A percentile compares a stretch with the other conserved stretches of the same genome.
These are phyloP conservation scores for Hylodesmum podocarpum DNA, from an alignment of 306 rosid genomes.

Conservation along the genomic window DNA sequence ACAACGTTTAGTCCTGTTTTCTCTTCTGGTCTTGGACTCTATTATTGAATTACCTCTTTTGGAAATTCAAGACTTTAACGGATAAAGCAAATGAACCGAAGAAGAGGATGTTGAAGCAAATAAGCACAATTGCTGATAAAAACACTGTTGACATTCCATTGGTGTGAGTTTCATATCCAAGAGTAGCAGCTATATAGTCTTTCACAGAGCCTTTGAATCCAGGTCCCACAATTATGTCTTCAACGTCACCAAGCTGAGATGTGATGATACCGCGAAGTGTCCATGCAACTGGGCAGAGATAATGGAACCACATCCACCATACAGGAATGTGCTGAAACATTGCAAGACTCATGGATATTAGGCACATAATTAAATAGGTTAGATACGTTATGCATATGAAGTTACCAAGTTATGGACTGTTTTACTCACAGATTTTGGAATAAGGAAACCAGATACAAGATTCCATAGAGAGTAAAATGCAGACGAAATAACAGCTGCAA, in stretches of 20 bases:
- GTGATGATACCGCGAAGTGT: slow-evolving; percentile 70
- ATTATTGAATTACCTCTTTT: slow-evolving; percentile 48
- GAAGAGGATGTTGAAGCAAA: slow-evolving; percentile 53
- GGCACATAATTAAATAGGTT: neutral
- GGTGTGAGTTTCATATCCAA: slow-evolving; percentile 55
- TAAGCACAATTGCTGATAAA: slow-evolving; percentile 42
- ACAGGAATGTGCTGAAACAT: slow-evolving; percentile 57
- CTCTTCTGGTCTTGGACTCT: slow-evolving; percentile 11
- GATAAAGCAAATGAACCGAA: slow-evolving; percentile 61
- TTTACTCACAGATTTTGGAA: slow-evolving; percentile 69
- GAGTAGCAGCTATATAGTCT: slow-evolving; percentile 44
- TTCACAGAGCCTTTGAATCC: slow-evolving; percentile 65
- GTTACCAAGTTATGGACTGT: neutral
- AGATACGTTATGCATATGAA: neutral
- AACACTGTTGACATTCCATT: slow-evolving; percentile 42
- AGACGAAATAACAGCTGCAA: slow-evolving; percentile 73
- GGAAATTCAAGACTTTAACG: slow-evolving; percentile 64
- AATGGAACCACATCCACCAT: slow-evolving; percentile 89
- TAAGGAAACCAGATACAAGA: slow-evolving; percentile 73
- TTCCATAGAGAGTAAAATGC: slow-evolving; percentile 91
- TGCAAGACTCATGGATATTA: neutral
- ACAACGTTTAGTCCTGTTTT: neutral
- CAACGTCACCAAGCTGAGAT: slow-evolving; percentile 78
- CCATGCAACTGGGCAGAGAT: slow-evolving; percentile 76
- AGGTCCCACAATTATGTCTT: slow-evolving; percentile 50